phyloP scores from a whole-genome alignment of 2,329 filamentous ascomycete species.

The Epichloe sylvatica region DNA sequence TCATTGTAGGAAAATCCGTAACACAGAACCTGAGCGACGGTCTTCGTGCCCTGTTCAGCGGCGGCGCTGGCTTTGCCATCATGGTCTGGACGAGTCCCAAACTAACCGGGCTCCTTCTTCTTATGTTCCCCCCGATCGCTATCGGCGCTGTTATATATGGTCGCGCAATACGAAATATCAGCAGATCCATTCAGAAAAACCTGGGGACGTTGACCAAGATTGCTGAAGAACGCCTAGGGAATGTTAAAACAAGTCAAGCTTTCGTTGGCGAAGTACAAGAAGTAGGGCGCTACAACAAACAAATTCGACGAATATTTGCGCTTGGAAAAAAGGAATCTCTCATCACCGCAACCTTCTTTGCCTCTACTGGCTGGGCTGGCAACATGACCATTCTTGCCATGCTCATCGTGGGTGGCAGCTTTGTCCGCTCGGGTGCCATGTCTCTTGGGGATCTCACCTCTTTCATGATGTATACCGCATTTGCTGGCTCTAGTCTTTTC shows the following conservation, averaged over 20 bases:
- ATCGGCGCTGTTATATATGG: slow-evolving; percentile 87
- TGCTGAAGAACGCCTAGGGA: slow-evolving; percentile 92
- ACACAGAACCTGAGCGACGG: slow-evolving; percentile 96
- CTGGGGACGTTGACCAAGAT: slow-evolving; percentile 90
- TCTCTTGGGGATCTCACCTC: slow-evolving; percentile 85
- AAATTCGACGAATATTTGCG: slow-evolving; percentile 82
- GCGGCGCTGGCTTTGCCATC: slow-evolving; percentile 72
- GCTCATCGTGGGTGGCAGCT: slow-evolving; percentile 76
- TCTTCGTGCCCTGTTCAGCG: slow-evolving; percentile 79
- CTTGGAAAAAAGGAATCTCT: slow-evolving; percentile 81
- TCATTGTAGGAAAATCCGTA: slow-evolving; percentile 96
- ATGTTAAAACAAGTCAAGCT: slow-evolving; percentile 90
- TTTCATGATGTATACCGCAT: slow-evolving; percentile 97
- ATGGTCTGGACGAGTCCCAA: slow-evolving; percentile 96
- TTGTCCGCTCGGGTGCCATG: slow-evolving; percentile 77
- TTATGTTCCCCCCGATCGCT: slow-evolving; percentile 90
- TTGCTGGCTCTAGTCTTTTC: slow-evolving; percentile 72
- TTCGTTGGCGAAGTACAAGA: slow-evolving; percentile 91
- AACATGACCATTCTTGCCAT: slow-evolving; percentile 93
- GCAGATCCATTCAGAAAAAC: slow-evolving; percentile 85
- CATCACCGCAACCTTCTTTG: slow-evolving; percentile 83
- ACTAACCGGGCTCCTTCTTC: slow-evolving; percentile 69
- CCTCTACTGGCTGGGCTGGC: slow-evolving; percentile 73
- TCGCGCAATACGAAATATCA: slow-evolving; percentile 73
- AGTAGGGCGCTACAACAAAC: slow-evolving; percentile 77